Evolutionary conservation across 345 rosid species (phyloP).

Genomic region (Eucalyptus sp.): DNA sequence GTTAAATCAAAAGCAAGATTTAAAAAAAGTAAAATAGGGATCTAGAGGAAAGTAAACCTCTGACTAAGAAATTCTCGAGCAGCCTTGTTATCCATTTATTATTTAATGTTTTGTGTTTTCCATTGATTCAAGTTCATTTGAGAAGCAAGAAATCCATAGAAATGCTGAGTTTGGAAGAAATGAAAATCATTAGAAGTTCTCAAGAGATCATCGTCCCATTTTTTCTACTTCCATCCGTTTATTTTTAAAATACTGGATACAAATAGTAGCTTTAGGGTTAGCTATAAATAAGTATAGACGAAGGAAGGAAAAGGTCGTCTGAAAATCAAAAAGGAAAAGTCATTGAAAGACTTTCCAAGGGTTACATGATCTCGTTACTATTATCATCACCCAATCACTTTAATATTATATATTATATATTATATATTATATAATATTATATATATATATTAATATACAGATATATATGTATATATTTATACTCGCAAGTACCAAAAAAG

Average conservation of each 20-base stretch:
- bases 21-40: not conserved
- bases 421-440: too few species aligned
- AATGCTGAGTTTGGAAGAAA: not conserved
- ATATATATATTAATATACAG: too few species aligned
- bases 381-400: not conserved
- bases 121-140: not conserved
- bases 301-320: not conserved
- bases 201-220: not conserved
- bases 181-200: not conserved
- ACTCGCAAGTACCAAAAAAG: not conserved
- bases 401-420: not conserved
- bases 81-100: not conserved
- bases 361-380: not conserved
- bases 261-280: not conserved
- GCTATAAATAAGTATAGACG: not conserved
- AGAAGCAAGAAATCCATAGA: not conserved
- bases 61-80: not conserved
- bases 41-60: not conserved
- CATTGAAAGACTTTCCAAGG: not conserved
- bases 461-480: not conserved
- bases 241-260: not conserved
- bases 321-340: not conserved
- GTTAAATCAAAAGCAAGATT: not conserved
- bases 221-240: not conserved
- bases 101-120: not conserved